Base-by-base conservation (phyloP, 228 moss, liverwort and hornwort genomes). In the Sphagnum fallax region DNA sequence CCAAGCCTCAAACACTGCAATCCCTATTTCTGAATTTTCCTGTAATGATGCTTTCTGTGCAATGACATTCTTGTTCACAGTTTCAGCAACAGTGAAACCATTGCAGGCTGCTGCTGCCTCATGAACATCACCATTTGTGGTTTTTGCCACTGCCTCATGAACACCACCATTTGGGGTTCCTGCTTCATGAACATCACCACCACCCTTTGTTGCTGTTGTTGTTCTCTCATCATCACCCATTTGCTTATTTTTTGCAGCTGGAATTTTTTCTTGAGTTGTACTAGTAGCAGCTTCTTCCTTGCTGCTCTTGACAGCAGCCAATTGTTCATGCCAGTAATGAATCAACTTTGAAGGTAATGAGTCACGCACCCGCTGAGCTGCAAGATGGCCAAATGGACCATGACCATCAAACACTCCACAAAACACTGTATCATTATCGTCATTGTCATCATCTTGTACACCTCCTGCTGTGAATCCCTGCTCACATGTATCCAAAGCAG, bases 391-490 rank as follows among this genome's bases (percentile, higher is more conserved):
- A 49, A 75, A 80, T 12, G 85, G 85, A 0, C 85, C 85, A 8
- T 85, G 85, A 51, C 85, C 85, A 16, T 85, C 85, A n/a, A 85
- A 85, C 48, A 85, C 82, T 55, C 85, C 85, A 53, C 82, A 85
- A 67, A 82, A 85, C 47, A 82, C 79, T 51, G 85, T 80, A 51
- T 85, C 85, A 59, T 82, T 82, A 1, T 32, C 2, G 32, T 32
- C 32, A 32, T 32, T 32, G 32, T 32, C 32, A 32, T 32, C 32
- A 32, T 32, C 32, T 3, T 2, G 32, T 32, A 32, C 32, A 32
- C 32, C 82, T 77, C 75, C 75, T 14, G 74, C 69, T 7, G 69
- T 77, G 51, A 86, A 67, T 12, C 75, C 73, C 86, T 86, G 80
- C 32, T 32, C 32, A 32, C 32, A 32, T 32, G 32, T 32, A 32